A percentile compares a stretch with the other conserved stretches of the same genome.
Conservation (phyloP, 441 rosid genomes). For the Populus hybrid region DNA sequence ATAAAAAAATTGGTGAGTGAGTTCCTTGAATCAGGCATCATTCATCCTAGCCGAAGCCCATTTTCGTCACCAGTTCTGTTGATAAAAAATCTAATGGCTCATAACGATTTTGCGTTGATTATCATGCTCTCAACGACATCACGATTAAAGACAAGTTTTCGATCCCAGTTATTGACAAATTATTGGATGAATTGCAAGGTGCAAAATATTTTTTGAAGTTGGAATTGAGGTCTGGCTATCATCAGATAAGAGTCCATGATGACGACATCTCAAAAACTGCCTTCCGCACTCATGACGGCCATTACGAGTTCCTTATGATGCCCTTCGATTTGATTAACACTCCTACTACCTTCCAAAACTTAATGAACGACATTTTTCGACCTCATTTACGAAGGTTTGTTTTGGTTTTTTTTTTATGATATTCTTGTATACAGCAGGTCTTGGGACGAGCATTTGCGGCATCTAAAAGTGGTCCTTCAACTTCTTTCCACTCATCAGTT, state of each 20-base stretch:
- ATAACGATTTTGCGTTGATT: no score
- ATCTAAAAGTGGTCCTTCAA: background rate
- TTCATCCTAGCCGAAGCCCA: background rate
- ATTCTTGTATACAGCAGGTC: background rate
- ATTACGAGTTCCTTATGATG: background rate
- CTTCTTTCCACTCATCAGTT: background rate
- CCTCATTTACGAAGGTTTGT: background rate
- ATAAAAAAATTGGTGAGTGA: background rate
- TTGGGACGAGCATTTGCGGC: background rate
- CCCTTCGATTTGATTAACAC: background rate
- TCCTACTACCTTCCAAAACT: background rate
- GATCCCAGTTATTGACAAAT: background rate
- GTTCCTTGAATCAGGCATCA: background rate
- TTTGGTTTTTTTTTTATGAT: background rate
- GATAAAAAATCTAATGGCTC: no score
- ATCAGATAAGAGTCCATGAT: background rate
- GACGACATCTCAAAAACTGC: background rate
- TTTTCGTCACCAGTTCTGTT: background rate
- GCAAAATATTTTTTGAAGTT: background rate
- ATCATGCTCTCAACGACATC: background rate
- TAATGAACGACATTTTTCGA: background rate
- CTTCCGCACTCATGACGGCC: background rate
- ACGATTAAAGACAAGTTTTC: background rate
- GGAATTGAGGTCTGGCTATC: background rate
- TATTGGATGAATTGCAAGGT: background rate